These are phyloP conservation scores for Gonium pectorale DNA, from an alignment of 139 green algal species.

Conservation along the genomic window DNA sequence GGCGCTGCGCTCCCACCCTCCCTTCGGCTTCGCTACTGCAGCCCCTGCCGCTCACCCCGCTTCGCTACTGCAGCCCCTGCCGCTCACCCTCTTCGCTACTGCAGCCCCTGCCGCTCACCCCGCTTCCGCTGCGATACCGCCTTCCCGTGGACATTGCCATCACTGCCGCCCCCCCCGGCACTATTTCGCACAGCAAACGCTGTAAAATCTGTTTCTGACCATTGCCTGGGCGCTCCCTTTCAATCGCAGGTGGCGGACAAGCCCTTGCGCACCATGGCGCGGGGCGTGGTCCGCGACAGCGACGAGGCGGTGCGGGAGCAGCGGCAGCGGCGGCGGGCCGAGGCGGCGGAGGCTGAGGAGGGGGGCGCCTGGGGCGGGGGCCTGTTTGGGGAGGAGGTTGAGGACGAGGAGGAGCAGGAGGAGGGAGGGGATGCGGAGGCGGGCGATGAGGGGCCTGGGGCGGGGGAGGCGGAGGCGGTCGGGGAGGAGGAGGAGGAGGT, in stretches of 20 bases:
- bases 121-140: not conserved
- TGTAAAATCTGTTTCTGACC: not conserved
- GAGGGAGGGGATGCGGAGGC: too few relatives aligned
- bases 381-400: conserved; percentile 3
- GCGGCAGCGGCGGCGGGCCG: not conserved
- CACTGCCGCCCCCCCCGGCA: too few relatives aligned
- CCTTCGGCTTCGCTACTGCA: not conserved
- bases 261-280: conserved; percentile 50
- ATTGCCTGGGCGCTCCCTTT: not conserved
- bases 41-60: too few relatives aligned
- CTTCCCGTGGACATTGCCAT: not conserved
- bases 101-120: not conserved
- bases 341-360: conserved; percentile 2
- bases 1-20: too few relatives aligned
- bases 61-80: not conserved
- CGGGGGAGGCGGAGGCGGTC: not conserved
- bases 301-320: conserved; percentile 45
- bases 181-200: too few relatives aligned
- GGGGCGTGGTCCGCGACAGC: conserved; percentile 51
- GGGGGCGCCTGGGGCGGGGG: not conserved
- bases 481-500: not conserved
- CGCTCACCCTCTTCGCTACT: not conserved
- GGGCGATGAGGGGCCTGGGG: not conserved
- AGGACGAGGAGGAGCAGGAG: not conserved
- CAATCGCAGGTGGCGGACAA: conserved; percentile 45